Conservation (phyloP, 202 grass and related monocot genomes). For the Cymbopogon flexuosus region DNA sequence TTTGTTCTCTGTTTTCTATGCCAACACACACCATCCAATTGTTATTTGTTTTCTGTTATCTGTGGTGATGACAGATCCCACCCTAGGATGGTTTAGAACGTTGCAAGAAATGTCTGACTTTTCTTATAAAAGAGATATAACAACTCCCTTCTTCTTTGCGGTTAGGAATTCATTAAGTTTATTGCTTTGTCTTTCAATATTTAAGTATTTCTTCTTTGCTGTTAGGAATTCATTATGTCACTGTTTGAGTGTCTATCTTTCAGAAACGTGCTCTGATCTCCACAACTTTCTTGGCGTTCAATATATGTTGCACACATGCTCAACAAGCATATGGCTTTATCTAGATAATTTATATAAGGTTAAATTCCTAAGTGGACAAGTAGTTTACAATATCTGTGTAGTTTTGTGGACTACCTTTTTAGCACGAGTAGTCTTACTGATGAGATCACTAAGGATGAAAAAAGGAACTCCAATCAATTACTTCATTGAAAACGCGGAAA, state of each 20-base stretch:
- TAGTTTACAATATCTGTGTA: constrained; percentile 34
- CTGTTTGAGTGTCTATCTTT: constrained; percentile 10
- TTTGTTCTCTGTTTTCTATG: no score
- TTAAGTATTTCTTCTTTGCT: no score
- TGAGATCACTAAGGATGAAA: constrained; percentile 20
- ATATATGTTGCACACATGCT: not conserved
- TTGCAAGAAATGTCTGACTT: no score
- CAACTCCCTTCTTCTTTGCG: no score
- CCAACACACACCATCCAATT: no score
- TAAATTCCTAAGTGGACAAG: constrained; percentile 2
- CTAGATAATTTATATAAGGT: not conserved
- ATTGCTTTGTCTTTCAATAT: not conserved
- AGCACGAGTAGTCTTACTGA: not conserved
- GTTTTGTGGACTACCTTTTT: not conserved
- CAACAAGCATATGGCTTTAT: not conserved
- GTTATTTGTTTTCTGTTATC: no score
- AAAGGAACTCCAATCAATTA: not conserved
- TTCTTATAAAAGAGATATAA: no score
- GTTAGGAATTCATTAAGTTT: no score
- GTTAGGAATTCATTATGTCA: not conserved
- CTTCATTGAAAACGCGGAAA: not conserved
- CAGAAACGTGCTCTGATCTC: constrained; percentile 12
- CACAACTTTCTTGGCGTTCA: not conserved
- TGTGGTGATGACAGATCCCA: no score
- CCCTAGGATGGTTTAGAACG: no score